phyloP scores from a whole-genome alignment of 495 filamentous ascomycete species.

The Trypethelium eluteriae region DNA sequence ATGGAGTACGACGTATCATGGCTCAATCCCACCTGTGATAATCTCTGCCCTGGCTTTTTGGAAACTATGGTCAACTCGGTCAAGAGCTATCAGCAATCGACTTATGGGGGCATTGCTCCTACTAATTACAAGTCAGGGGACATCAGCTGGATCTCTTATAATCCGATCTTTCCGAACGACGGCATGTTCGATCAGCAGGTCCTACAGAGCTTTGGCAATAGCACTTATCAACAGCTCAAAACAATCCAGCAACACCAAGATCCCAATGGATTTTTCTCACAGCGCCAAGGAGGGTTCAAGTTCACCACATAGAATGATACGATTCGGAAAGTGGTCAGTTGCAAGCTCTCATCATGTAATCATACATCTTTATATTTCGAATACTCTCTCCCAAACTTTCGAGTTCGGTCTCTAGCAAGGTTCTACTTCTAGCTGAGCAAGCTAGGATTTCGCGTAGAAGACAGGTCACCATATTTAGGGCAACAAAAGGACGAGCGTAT shows the following conservation, averaged over 20 bases:
- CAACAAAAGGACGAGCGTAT: no score
- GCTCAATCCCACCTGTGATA: conserved; percentile 2
- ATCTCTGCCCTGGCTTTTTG: not conserved
- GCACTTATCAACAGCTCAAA: conserved; percentile 3
- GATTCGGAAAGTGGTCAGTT: no score
- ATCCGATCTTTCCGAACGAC: conserved; percentile 7
- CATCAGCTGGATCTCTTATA: conserved; percentile 3
- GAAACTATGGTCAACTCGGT: conserved; percentile 5
- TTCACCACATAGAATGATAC: not conserved
- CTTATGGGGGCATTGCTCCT: not conserved
- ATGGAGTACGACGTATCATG: conserved; percentile 2
- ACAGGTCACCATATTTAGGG: no score
- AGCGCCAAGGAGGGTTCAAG: conserved; percentile 3
- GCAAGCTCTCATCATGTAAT: no score
- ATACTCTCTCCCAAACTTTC: no score
- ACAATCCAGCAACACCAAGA: not conserved
- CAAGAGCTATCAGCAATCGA: conserved; percentile 4
- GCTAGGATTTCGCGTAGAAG: no score
- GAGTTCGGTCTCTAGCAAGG: no score
- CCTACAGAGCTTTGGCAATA: not conserved
- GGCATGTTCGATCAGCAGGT: not conserved
- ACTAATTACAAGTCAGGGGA: not conserved
- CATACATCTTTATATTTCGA: no score
- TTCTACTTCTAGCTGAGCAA: no score
- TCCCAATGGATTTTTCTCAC: conserved; percentile 1